Conservation (phyloP, 1,284 basidiomycete genomes). For the Ceratobasidium sp. region DNA sequence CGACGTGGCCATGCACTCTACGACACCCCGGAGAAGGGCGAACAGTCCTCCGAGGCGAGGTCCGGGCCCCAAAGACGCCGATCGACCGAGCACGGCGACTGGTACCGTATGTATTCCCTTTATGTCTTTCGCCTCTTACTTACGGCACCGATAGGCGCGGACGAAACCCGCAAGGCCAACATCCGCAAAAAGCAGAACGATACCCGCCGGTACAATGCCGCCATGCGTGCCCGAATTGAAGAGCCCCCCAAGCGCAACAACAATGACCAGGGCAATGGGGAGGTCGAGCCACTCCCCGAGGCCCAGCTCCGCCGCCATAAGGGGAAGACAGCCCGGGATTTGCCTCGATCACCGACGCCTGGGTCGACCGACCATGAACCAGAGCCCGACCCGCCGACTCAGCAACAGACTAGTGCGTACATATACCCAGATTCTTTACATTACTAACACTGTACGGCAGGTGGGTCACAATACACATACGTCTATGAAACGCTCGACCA, state of each 20-base stretch:
- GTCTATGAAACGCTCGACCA: constrained; percentile 26
- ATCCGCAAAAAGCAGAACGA: not conserved
- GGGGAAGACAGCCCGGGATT: not conserved
- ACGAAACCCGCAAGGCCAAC: no score
- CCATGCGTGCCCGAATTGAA: not conserved
- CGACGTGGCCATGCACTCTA: not conserved
- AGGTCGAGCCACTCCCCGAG: not conserved
- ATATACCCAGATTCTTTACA: no score
- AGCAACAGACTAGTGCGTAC: not conserved
- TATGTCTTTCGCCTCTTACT: not conserved
- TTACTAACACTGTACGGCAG: no score
- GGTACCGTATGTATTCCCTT: not conserved
- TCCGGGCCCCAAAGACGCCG: not conserved
- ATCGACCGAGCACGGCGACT: not conserved
- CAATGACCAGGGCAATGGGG: no score
- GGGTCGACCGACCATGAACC: constrained; percentile 14
- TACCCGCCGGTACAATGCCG: not conserved
- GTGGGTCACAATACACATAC: not conserved
- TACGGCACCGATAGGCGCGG: not conserved
- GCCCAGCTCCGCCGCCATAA: not conserved
- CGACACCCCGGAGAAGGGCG: not conserved
- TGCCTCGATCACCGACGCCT: constrained; percentile 5
- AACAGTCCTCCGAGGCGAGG: not conserved
- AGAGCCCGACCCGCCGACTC: not conserved
- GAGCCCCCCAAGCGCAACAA: not conserved